Evolutionary conservation across 2,329 filamentous ascomycete species (phyloP).

Genomic region (Balansia obtecta): DNA sequence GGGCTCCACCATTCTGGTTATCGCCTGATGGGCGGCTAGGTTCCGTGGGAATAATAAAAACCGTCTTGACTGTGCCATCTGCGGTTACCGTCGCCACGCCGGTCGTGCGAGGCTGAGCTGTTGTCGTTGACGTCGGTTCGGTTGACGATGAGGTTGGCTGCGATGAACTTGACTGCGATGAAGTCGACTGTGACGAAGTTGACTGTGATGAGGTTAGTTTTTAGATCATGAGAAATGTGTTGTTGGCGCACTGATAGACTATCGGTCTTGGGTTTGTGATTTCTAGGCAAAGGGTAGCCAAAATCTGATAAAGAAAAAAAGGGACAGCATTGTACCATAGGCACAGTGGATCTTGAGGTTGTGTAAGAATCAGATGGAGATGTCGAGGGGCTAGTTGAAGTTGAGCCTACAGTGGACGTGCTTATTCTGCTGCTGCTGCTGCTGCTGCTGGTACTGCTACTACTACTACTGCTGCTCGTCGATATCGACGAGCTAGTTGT

Average conservation of each 20-base stretch:
- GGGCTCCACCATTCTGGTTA: constrained; percentile 7
- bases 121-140: background rate
- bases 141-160: background rate
- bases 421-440: constrained; percentile 12
- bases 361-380: background rate
- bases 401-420: constrained; percentile 25
- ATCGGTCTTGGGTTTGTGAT: no score
- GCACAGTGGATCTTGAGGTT: background rate
- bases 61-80: constrained; percentile 39
- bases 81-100: constrained; percentile 35
- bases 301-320: background rate
- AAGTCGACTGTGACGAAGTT: background rate
- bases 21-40: constrained; percentile 10
- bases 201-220: background rate
- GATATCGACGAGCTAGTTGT: constrained; percentile 13
- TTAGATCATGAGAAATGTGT: background rate
- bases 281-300: no score
- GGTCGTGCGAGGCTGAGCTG: constrained; percentile 17
- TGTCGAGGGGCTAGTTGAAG: constrained; percentile 6
- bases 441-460: no score
- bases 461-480: constrained; percentile 8
- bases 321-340: background rate
- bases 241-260: background rate
- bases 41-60: constrained; percentile 37
- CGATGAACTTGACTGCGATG: no score